Evolutionary conservation across 805 yeast genomes (phyloP), one percentile per base, ranked within the genome.

Genomic region (Starmerella bombicola): DNA sequence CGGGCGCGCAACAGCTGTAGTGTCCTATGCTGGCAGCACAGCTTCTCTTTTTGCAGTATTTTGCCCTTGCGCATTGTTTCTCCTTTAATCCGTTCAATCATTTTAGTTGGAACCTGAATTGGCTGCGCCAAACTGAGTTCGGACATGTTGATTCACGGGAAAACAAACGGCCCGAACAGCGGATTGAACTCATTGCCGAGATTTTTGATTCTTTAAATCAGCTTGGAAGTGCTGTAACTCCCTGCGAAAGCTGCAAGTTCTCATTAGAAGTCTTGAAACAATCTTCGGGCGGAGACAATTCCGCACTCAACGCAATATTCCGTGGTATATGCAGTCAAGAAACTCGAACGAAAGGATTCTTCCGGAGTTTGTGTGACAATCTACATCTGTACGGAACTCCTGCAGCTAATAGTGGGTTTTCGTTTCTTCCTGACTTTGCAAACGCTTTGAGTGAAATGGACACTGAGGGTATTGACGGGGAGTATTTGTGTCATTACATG

Each of bases 401-500:
- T n/a, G 19, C 33, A 16, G 28, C 43, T 7, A 12, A 31, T 12
- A 34, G 37, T 17, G 41, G 47, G n/a, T 45, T 52, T 40, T 45
- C 52, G 16, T 51, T 57, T 24, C 43, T 50, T 13, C 46, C 49
- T 2, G 74, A 74, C 49, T 69, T 74, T 42, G 67, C 70, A 12
- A 71, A 73, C 46, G 59, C 73, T 58, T 52, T 74, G 32, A 62
- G 65, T 17, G 51, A 68, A 37, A 70, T 75, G 67, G 70, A 72
- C 48, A 73, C 78, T 12, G 53, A 59, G 38, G 66, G 73, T 10
- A 50, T 63, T 23, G 80, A 75, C 50, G 79, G 77, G 24, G 70
- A 70, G 32, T 74, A 74, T 51, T 73, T 74, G 59, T 78, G 86
- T 56, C 68, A 72, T 57, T 70, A 59, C 55, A 59, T 67, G 48